phyloP scores from a whole-genome alignment of 345 rosid genomes.

The Moricandia arvensis region DNA sequence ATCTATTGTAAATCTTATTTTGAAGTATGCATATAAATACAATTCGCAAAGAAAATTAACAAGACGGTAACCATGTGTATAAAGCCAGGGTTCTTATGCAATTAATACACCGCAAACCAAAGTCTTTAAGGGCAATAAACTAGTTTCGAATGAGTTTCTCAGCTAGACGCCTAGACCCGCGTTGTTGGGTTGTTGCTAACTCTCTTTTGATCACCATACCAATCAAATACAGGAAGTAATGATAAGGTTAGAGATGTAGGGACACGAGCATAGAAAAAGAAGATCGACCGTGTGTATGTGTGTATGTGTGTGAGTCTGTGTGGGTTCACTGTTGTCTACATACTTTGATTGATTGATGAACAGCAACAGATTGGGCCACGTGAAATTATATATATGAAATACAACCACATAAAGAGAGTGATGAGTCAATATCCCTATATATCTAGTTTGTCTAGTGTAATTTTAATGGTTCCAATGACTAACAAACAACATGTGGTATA shows the following conservation, averaged over 20 bases:
- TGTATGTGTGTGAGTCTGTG: constrained; percentile 32
- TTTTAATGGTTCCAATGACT: constrained; percentile 7
- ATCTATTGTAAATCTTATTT: neutral
- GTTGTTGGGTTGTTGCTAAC: constrained; percentile 25
- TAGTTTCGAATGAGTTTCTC: constrained; percentile 11
- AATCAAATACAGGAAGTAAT: constrained; percentile 28
- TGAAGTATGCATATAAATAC: neutral
- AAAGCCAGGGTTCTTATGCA: neutral
- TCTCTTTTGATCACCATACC: constrained; percentile 20
- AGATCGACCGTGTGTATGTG: constrained; percentile 38
- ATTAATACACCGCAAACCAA: neutral
- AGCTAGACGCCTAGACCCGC: constrained; percentile 15
- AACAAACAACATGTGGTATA: constrained; percentile 16
- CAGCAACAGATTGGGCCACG: constrained; percentile 36
- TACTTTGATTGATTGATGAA: constrained; percentile 25
- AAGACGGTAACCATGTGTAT: neutral
- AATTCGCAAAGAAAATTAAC: neutral
- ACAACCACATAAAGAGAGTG: constrained; percentile 28
- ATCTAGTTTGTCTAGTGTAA: constrained; percentile 10
- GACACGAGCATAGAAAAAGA: constrained; percentile 26
- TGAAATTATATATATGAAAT: constrained; percentile 31
- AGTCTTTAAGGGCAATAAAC: neutral
- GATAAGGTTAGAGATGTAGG: constrained; percentile 25
- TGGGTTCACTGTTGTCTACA: constrained; percentile 38
- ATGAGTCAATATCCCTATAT: constrained; percentile 13